These are phyloP conservation scores for Knufia petricola DNA, from an alignment of 2,329 filamentous ascomycete species.

Conservation along the genomic window DNA sequence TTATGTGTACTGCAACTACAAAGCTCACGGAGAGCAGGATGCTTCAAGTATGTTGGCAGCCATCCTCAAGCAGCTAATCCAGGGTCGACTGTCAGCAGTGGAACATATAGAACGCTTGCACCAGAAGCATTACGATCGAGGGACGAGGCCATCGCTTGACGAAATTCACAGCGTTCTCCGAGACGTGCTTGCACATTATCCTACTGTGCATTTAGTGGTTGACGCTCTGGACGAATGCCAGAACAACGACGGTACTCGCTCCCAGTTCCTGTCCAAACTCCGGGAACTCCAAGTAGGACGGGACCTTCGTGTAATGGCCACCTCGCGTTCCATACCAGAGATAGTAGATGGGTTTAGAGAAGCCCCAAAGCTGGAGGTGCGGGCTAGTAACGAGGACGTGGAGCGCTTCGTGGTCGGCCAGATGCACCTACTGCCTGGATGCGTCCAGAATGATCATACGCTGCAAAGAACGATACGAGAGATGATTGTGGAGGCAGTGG, in stretches of 20 bases:
- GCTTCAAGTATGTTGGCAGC: slow-evolving; percentile 7
- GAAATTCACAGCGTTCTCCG: slow-evolving; percentile 21
- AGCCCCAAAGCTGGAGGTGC: neutral
- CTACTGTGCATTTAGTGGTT: slow-evolving; percentile 24
- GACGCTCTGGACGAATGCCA: slow-evolving; percentile 29
- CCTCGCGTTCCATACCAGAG: slow-evolving; percentile 26
- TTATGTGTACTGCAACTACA: slow-evolving; percentile 41
- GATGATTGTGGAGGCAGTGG: slow-evolving; percentile 12
- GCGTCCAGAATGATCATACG: slow-evolving; percentile 4
- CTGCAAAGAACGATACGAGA: slow-evolving; percentile 15
- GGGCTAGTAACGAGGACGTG: slow-evolving; percentile 10
- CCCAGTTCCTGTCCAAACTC: slow-evolving; percentile 20
- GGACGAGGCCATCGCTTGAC: slow-evolving; percentile 20
- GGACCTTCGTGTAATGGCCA: slow-evolving; percentile 26
- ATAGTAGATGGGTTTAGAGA: slow-evolving; percentile 15
- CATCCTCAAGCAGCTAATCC: slow-evolving; percentile 12
- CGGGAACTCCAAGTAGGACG: slow-evolving; percentile 18
- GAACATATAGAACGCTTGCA: slow-evolving; percentile 22
- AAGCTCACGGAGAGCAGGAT: slow-evolving; percentile 31
- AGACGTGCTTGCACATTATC: slow-evolving; percentile 16
- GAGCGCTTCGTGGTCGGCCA: slow-evolving; percentile 13
- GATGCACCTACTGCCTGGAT: slow-evolving; percentile 10
- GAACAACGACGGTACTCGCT: slow-evolving; percentile 8
- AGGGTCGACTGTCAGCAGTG: slow-evolving; percentile 6
- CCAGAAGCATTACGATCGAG: slow-evolving; percentile 15